Conservation (phyloP, 176 grass and related monocot species). For the Zoysia pacifica region DNA sequence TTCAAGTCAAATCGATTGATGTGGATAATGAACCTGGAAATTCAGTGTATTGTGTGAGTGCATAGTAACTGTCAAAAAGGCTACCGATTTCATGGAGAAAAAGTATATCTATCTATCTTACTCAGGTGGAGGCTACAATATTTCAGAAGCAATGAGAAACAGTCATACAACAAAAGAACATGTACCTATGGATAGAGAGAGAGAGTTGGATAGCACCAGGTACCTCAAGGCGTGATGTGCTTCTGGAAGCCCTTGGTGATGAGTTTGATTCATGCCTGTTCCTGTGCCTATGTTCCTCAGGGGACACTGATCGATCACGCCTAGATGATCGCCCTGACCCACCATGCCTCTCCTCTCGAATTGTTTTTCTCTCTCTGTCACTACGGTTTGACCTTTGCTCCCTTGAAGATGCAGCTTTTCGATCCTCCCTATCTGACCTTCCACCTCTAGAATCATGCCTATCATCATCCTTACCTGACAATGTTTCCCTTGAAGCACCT, state of each 20-base stretch:
- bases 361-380: conserved; percentile 41
- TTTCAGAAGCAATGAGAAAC: conserved; percentile 8
- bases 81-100: neutral
- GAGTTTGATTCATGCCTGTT: conserved; percentile 43
- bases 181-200: neutral
- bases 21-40: neutral
- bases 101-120: neutral
- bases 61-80: conserved; percentile 7
- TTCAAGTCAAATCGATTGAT: neutral
- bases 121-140: conserved; percentile 4
- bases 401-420: conserved; percentile 37
- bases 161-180: conserved; percentile 28
- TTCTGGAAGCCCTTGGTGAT: conserved; percentile 52
- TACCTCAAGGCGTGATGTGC: conserved; percentile 56
- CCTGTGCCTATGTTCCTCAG: conserved; percentile 50
- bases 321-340: conserved; percentile 53
- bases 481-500: conserved; percentile 41
- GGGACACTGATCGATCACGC: conserved; percentile 49
- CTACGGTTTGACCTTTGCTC: conserved; percentile 38
- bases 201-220: conserved; percentile 52
- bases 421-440: conserved; percentile 38
- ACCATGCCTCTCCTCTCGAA: conserved; percentile 43
- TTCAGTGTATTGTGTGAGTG: conserved; percentile 3
- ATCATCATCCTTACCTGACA: conserved; percentile 16
- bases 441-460: conserved; percentile 46